Base-by-base conservation (phyloP, 2,329 filamentous ascomycete genomes). In the Cladobotryum mycophilum region DNA sequence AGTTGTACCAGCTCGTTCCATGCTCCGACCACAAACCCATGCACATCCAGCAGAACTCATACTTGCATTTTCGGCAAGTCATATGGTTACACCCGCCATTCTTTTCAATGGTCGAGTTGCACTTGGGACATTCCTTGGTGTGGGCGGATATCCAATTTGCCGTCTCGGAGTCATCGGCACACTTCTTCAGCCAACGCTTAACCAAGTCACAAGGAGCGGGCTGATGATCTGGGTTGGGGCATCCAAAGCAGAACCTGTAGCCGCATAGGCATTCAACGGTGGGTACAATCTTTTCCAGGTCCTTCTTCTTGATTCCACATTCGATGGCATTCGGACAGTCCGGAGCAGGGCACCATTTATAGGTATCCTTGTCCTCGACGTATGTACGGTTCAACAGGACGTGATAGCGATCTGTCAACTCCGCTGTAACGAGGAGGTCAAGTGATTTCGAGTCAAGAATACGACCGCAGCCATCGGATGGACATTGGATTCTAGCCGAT, bases 1-100 rank as follows among this genome's bases (percentile, higher is more conserved):
- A 99, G 69, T 96, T 99, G 76, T 99, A 99, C 93, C 93, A 99
- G 70, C 89, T 96, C 3, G 92, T 99, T 56, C 93, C 93, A 66
- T 99, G 93, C 70, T 99, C 93, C 1, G 90, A 95, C 93, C 93
- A 99, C 1, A 96, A 76, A 0, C 93, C 93, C 93, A 99, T 99
- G 64, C 93, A 99, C 88, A 99, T 97, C 93, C 93, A 99, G 72
- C 93, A 99, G 64, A 99, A 96, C 64, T 96, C 91, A 64, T 96
- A 85, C 63, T 90, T 89, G 74, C 91, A 96, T 69, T 96, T 96
- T 51, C 91, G 79, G 67, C 91, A 96, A 0, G 91, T 96, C 91
- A 96, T 96, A 68, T 96, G 91, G 72, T 96, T 96, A 74, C 91
- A 96, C 3, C 91, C 91, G 47, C 91, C 91, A 58, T 99, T 99